Conservation (phyloP, 1,139 yeast species). For the Candida gigantensis region DNA sequence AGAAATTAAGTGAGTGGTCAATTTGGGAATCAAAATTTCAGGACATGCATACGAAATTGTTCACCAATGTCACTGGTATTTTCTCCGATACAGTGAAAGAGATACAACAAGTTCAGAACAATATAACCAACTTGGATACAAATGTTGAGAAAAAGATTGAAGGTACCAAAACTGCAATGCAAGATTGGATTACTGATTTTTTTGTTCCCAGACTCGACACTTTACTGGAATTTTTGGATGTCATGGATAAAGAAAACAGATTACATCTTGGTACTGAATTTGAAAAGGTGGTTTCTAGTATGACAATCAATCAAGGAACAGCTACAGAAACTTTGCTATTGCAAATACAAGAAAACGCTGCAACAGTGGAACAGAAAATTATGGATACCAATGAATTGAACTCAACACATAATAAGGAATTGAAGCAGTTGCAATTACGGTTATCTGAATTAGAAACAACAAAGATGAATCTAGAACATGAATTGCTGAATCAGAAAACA, state of each 20-base stretch:
- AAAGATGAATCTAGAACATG: background rate
- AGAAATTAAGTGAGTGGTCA: background rate
- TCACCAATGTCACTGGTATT: background rate
- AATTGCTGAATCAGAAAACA: background rate
- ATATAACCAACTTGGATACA: background rate
- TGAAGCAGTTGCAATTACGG: background rate
- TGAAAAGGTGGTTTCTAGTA: background rate
- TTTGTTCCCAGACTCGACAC: no score
- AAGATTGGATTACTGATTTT: no score
- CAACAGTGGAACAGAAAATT: background rate
- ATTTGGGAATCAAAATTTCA: background rate
- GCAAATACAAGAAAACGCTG: background rate
- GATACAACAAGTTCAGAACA: background rate
- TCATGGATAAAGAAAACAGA: background rate
- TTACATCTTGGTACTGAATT: background rate
- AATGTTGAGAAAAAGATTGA: background rate
- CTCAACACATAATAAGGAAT: background rate
- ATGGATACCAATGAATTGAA: background rate
- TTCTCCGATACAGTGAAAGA: background rate
- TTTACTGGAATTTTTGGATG: no score
- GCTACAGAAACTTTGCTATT: background rate
- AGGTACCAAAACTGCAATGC: no score
- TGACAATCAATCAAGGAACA: background rate
- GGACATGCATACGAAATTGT: background rate
- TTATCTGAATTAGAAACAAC: background rate